Evolutionary conservation across 768 basidiomycete genomes (phyloP), one percentile per base, ranked within the genome.

Genomic region (Termitomyces sp.): DNA sequence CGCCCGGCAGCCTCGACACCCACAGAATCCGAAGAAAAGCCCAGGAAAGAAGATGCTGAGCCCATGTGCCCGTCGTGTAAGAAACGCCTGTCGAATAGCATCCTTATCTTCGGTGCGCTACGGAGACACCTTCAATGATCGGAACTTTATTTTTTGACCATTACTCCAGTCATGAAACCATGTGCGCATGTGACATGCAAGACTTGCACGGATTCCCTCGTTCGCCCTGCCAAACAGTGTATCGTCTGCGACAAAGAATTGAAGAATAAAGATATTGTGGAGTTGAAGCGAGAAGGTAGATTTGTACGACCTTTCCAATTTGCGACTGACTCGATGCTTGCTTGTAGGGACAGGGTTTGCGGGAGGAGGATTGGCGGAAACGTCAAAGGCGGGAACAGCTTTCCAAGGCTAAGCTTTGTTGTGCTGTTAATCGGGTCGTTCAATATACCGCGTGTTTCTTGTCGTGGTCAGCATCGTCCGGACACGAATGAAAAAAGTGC

Each of bases 161-260:
- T 11, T 9, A 18, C 6, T 32, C 44, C 48, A 92, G 91, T 91
- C 41, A 83, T 88, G 77, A 90, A 88, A 69, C 80, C 88, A 5
- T 99, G 96, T 70, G 88, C 87, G 0, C 94, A 99, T 70, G 94
- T 98, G 30, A 81, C 87, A 0, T 99, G 97, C 72, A 89, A 90
- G 67, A 90, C 87, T 6, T 98, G 97, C 70, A 86, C 86, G 3
- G 94, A 98, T 54, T 86, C 91, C 3, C 85, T 98, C 44, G 87
- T 94, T 18, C 83, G 82, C 32, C 83, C 89, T 0, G 72, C 84
- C 6, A 84, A 84, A 64, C 89, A 92, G 65, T 99, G 97, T 67
- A 82, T 94, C 13, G 87, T 90, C 9, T 99, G 97, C 67, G 93
- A 95, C 62, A 79, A 74, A 16, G 65, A 68, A 60, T 66, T 93